Conservation (phyloP, 2,329 filamentous ascomycete species). For the Fusarium hainanense region DNA sequence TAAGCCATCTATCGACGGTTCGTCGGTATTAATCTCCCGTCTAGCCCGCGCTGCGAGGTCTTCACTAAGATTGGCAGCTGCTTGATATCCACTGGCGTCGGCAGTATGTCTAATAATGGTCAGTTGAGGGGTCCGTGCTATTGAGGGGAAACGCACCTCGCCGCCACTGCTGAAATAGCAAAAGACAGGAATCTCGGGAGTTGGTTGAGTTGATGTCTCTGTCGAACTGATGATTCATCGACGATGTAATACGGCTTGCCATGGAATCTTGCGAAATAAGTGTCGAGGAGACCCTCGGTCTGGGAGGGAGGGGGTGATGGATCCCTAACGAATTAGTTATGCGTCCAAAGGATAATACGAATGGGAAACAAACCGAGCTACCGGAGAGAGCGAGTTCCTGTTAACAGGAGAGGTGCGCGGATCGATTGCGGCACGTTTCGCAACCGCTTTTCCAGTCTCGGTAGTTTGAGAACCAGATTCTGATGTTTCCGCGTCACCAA, state of each 20-base stretch:
- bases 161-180: slow-evolving; percentile 70
- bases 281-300: slow-evolving; percentile 75
- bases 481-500: slow-evolving; percentile 40
- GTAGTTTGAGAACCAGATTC: slow-evolving; percentile 39
- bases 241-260: slow-evolving; percentile 85
- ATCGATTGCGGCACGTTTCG: slow-evolving; percentile 56
- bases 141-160: slow-evolving; percentile 59
- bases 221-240: slow-evolving; percentile 79
- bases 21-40: slow-evolving; percentile 78
- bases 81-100: slow-evolving; percentile 74
- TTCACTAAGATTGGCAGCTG: slow-evolving; percentile 74
- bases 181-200: slow-evolving; percentile 66
- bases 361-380: slow-evolving; percentile 34
- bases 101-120: slow-evolving; percentile 67
- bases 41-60: slow-evolving; percentile 79
- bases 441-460: slow-evolving; percentile 51
- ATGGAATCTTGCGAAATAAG: slow-evolving; percentile 83
- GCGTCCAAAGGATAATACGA: neutral
- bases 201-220: slow-evolving; percentile 76
- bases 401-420: slow-evolving; percentile 46
- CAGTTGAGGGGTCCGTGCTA: neutral
- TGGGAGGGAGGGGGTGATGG: slow-evolving; percentile 60
- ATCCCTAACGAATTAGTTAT: slow-evolving; percentile 53
- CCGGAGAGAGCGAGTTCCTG: slow-evolving; percentile 42
- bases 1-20: slow-evolving; percentile 81